phyloP scores from a whole-genome alignment of 2,329 filamentous ascomycete genomes.

The Westerdykella sp. region DNA sequence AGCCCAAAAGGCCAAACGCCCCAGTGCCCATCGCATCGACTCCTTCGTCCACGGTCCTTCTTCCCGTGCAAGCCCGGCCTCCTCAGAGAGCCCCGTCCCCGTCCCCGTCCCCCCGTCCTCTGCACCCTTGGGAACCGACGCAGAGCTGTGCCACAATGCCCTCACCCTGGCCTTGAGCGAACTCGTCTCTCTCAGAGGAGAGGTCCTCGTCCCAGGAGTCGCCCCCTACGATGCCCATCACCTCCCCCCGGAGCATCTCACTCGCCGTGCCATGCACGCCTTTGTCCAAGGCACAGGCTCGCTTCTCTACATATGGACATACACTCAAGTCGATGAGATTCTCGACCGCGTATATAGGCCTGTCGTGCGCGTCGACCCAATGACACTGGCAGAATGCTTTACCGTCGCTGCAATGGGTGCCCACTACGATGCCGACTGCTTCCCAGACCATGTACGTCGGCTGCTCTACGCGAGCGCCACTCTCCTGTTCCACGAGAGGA shows the following conservation, averaged over 20 bases:
- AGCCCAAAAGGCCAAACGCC: slow-evolving; percentile 12
- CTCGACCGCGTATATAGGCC: slow-evolving; percentile 32
- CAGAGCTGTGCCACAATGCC: slow-evolving; percentile 30
- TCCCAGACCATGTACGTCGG: slow-evolving; percentile 25
- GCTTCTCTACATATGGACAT: slow-evolving; percentile 33
- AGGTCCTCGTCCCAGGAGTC: slow-evolving; percentile 21
- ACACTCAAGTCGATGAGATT: slow-evolving; percentile 26
- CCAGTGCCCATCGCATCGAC: slow-evolving; percentile 15
- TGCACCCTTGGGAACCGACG: slow-evolving; percentile 13
- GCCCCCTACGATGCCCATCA: slow-evolving; percentile 22
- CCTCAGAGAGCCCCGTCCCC: slow-evolving; percentile 24
- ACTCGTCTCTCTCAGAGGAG: slow-evolving; percentile 25
- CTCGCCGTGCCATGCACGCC: slow-evolving; percentile 27
- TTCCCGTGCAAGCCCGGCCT: slow-evolving; percentile 24
- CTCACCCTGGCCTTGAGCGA: slow-evolving; percentile 33
- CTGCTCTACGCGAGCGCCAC: slow-evolving; percentile 32
- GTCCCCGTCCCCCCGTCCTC: slow-evolving; percentile 16
- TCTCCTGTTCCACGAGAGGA: slow-evolving; percentile 28
- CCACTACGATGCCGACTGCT: slow-evolving; percentile 33
- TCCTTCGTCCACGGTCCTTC: slow-evolving; percentile 19
- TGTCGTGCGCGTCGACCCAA: slow-evolving; percentile 19
- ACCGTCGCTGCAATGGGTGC: slow-evolving; percentile 33
- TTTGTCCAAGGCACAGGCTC: slow-evolving; percentile 33
- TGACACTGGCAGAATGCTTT: slow-evolving; percentile 33
- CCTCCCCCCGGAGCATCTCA: slow-evolving; percentile 25